Evolutionary conservation across 2,329 filamentous ascomycete genomes (phyloP).

Genomic region (Westerdykella aurantiaca): DNA sequence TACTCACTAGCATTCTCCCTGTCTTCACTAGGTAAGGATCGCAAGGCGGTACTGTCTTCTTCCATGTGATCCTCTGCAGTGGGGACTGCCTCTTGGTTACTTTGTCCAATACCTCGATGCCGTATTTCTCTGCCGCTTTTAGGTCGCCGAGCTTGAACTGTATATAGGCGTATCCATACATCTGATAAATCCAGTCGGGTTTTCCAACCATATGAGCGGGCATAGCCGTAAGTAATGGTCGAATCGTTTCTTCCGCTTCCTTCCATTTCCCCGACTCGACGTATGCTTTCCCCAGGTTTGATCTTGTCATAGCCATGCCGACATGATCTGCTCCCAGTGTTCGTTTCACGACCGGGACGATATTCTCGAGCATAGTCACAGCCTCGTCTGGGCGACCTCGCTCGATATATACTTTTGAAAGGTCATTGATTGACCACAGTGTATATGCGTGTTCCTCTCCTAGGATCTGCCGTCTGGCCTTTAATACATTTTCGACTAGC

Average conservation of each 20-base stretch:
- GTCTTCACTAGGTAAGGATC: slow-evolving; percentile 7
- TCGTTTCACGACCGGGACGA: slow-evolving; percentile 13
- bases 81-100: slow-evolving; percentile 4
- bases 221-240: slow-evolving; percentile 6
- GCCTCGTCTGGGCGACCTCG: slow-evolving; percentile 16
- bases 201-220: slow-evolving; percentile 6
- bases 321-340: slow-evolving; percentile 17
- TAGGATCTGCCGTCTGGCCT: slow-evolving; percentile 12
- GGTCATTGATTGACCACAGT: slow-evolving; percentile 21
- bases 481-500: slow-evolving; percentile 12
- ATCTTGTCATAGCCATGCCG: slow-evolving; percentile 22
- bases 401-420: slow-evolving; percentile 19
- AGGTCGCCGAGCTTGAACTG: slow-evolving; percentile 8
- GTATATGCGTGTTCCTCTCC: slow-evolving; percentile 27
- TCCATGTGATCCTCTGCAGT: too few species aligned
- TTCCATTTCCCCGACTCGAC: slow-evolving; percentile 10
- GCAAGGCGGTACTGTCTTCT: neutral
- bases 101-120: slow-evolving; percentile 9
- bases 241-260: slow-evolving; percentile 14
- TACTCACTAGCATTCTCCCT: slow-evolving; percentile 4
- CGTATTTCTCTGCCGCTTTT: slow-evolving; percentile 11
- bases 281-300: slow-evolving; percentile 22
- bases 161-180: slow-evolving; percentile 15
- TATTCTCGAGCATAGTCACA: slow-evolving; percentile 11
- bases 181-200: slow-evolving; percentile 15